Evolutionary conservation across 495 filamentous ascomycete genomes (phyloP), one percentile per base, ranked within the genome.

Genomic region (Aspergillus wentii): DNA sequence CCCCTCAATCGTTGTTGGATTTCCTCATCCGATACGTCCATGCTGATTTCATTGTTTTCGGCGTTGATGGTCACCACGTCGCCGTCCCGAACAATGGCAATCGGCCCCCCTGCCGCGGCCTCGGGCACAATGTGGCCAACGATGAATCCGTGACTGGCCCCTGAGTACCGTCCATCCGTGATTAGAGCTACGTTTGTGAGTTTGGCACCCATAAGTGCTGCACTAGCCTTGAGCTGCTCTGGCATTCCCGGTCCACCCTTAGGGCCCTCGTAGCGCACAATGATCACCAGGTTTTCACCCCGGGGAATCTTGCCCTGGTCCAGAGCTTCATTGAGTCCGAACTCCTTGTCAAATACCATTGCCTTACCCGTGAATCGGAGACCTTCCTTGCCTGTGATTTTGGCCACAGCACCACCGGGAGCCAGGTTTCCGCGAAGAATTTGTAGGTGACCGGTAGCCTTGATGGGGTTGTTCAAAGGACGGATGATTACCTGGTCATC

Each of bases 191-290:
- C 79, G 47, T 95, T 95, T 42, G 64, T 85, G 31, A 98, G 65
- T 16, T 83, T 84, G 7, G 92, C 92, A 17, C 92, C 92, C 86
- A 95, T 95, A 20, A 98, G 80, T 5, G 87, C 86, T 1, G 89
- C 91, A 44, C 77, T 84, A 7, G 92, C 84, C 54, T 84, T 88
- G 21, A 95, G 74, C 66, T 95, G 89, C 62, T 98, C 92, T n/a
- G 92, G 92, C 92, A 98, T 98, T 11, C 92, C 92, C 5, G 92
- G 92, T 0, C 91, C 92, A 52, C 92, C 92, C 57, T 87, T 89
- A 5, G 92, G 92, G 1, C 92, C 92, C 59, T 98, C 92, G 55
- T 95, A 97, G 22, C 92, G 83, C 23, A 98, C 91, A 14, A 96
- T 79, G 27, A 95, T 68, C 8, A 96, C 92, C n/a, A 94, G 73